Conservation (phyloP, 352 stramenopile species). For the Phytophthora litchii region DNA sequence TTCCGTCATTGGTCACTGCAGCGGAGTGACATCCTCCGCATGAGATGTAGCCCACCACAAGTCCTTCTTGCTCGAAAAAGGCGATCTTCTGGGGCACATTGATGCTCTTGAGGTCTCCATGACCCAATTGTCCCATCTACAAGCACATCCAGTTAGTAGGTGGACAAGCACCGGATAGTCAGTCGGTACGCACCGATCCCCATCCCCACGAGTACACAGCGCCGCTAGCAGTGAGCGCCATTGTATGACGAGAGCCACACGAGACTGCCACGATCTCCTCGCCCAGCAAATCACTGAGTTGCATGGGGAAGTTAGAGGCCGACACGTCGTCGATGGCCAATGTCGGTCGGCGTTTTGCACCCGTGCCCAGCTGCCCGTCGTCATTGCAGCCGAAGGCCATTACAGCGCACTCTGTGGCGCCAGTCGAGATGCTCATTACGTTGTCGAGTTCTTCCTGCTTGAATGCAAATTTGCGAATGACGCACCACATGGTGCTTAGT, state of each 20-base stretch:
- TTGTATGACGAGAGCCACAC: constrained; percentile 82
- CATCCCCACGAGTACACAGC: constrained; percentile 81
- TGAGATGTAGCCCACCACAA: constrained; percentile 78
- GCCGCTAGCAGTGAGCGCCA: constrained; percentile 71
- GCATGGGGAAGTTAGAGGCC: constrained; percentile 75
- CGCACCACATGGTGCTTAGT: constrained; percentile 14
- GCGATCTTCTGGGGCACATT: constrained; percentile 60
- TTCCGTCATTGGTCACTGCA: constrained; percentile 68
- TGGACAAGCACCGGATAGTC: not conserved
- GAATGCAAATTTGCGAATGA: constrained; percentile 14
- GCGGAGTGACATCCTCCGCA: constrained; percentile 84
- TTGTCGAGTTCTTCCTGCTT: constrained; percentile 3
- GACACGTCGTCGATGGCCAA: constrained; percentile 75
- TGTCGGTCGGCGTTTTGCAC: constrained; percentile 57
- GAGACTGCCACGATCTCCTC: constrained; percentile 73
- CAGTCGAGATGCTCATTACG: constrained; percentile 24
- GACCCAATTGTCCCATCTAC: constrained; percentile 83
- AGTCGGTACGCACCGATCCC: constrained; percentile 58
- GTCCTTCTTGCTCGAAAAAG: constrained; percentile 58
- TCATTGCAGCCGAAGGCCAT: constrained; percentile 86
- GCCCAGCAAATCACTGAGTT: constrained; percentile 50
- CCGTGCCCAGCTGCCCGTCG: constrained; percentile 79
- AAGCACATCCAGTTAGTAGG: constrained; percentile 12
- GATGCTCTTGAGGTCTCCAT: constrained; percentile 78
- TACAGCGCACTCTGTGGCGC: constrained; percentile 43